Evolutionary conservation across 495 filamentous ascomycete genomes (phyloP).

Genomic region (Cenococcum geophilum): DNA sequence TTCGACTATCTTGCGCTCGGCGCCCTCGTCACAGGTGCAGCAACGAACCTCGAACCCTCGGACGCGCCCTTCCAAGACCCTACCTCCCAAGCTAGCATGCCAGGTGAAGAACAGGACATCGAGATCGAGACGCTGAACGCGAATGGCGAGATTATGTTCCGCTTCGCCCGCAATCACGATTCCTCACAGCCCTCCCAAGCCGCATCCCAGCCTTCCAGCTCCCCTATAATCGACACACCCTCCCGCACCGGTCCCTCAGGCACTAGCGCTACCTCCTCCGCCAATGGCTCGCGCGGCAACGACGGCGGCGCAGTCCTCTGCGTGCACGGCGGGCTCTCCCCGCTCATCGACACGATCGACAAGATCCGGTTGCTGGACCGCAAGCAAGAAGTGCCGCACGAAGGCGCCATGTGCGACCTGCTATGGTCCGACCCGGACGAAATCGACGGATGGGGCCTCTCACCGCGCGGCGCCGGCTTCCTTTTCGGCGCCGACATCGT

Average conservation of each 20-base stretch:
- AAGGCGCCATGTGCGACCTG: slow-evolving; percentile 97
- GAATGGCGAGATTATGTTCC: slow-evolving; percentile 67
- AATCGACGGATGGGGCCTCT: slow-evolving; percentile 95
- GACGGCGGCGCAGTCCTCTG: slow-evolving; percentile 79
- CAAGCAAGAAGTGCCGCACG: slow-evolving; percentile 97
- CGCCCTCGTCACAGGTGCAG: slow-evolving; percentile 86
- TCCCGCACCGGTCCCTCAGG: slow-evolving; percentile 63
- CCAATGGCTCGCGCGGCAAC: slow-evolving; percentile 57
- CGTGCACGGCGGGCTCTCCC: slow-evolving; percentile 89
- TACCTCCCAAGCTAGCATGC: slow-evolving; percentile 32
- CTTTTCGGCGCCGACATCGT: slow-evolving; percentile 96
- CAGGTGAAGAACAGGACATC: slow-evolving; percentile 58
- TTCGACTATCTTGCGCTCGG: slow-evolving; percentile 97
- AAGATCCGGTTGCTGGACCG: slow-evolving; percentile 93
- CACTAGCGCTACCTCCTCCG: slow-evolving; percentile 63
- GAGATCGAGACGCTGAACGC: slow-evolving; percentile 91
- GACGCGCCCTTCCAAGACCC: slow-evolving; percentile 40
- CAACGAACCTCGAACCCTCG: slow-evolving; percentile 59
- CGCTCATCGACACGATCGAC: slow-evolving; percentile 87
- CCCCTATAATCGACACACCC: slow-evolving; percentile 41
- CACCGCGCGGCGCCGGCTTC: slow-evolving; percentile 90
- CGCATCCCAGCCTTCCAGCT: slow-evolving; percentile 43
- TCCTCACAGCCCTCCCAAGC: slow-evolving; percentile 21
- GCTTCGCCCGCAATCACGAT: slow-evolving; percentile 51
- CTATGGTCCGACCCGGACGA: slow-evolving; percentile 98